Base-by-base conservation (phyloP, 1,284 basidiomycete genomes). In the Calocybe gambosa region DNA sequence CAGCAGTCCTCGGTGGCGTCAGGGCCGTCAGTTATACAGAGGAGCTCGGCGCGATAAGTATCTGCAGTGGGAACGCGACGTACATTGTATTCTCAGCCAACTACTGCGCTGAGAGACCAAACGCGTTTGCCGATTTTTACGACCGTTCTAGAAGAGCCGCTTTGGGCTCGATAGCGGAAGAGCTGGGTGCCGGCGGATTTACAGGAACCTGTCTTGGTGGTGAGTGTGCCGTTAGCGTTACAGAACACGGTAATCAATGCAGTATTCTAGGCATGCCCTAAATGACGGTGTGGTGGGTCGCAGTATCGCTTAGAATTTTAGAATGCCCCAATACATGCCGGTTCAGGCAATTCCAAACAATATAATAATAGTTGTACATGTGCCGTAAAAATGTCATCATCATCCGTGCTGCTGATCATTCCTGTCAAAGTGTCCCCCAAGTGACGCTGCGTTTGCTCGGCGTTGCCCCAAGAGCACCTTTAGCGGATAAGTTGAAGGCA, bases 61-160 rank as follows among this genome's bases (percentile, higher is more conserved):
- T 52, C 5, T 49, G 50, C 19, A 41, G 38, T 4, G 50, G 50
- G 20, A 34, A 21, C 1, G 47, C 44, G 4, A 42, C 35, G 15
- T 20, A 46, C n/a, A 36, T 39, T 5, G 28, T 12, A 7, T 37
- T 47, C 26, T 43, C 29, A 10, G 19, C 31, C 12, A 42, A 42
- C 8, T 47, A 28, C 21, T 52, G 50, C 39, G 15, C 29, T n/a
- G 31, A 49, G 9, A 42, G 45, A 2, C 26, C 28, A 9, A 45
- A 21, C 10, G 8, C 8, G 1, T 16, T 16, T 8, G 42, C 44
- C 42, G 35, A 43, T 33, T 9, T 49, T 1, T 46, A 33, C 34
- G 38, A 44, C 19, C 5, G 6, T 7, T 15, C 18, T 5, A 33
- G 43, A 26, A 38, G 21, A 26, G n/a, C 9, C 8, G 12, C n/a